These are phyloP conservation scores for Pseudogymnoascus sp. DNA, from an alignment of 2,329 filamentous ascomycete species.

Conservation along the genomic window DNA sequence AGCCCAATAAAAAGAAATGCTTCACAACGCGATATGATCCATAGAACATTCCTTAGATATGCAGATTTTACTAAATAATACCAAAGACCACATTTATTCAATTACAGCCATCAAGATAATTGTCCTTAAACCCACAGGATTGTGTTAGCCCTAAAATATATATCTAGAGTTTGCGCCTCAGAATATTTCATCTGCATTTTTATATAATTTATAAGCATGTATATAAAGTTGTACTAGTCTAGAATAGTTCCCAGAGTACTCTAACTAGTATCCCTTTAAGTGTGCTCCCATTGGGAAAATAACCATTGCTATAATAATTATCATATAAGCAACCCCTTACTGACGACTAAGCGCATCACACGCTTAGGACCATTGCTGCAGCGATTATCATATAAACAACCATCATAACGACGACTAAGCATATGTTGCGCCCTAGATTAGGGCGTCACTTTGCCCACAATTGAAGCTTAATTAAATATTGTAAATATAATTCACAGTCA, in stretches of 20 bases:
- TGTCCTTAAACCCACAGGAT: not conserved
- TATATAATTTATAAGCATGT: not conserved
- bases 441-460: not conserved
- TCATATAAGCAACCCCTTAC: not conserved
- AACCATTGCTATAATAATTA: not conserved
- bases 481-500: not conserved
- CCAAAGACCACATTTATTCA: not conserved
- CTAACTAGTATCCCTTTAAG: not conserved
- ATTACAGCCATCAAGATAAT: not conserved
- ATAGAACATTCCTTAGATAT: not conserved
- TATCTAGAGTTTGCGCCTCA: not conserved
- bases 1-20: not conserved
- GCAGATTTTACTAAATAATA: not conserved
- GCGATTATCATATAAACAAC: not conserved
- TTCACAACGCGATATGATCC: not conserved
- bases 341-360: not conserved
- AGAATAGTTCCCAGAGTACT: not conserved
- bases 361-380: not conserved
- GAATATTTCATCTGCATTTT: not conserved
- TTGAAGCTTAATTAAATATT: not conserved
- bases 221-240: not conserved
- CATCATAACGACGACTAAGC: not conserved
- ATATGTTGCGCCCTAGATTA: not conserved
- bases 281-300: not conserved
- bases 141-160: not conserved